Percentiles rank a stretch among this genome's conserved stretches.
Conservation (phyloP, 2,329 filamentous ascomycete species). For the Davidsoniella australis region DNA sequence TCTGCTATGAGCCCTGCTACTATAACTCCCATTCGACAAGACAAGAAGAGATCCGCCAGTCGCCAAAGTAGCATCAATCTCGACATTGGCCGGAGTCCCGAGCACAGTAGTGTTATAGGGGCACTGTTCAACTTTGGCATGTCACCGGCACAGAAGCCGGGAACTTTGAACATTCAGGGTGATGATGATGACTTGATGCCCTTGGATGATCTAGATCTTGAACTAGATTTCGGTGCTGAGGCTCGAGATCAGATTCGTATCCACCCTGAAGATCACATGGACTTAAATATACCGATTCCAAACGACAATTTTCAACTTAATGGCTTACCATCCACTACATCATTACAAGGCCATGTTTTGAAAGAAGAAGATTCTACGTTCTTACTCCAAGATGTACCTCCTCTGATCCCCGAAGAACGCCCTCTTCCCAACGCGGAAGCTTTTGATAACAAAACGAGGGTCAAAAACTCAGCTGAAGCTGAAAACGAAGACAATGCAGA, state of each 20-base stretch:
- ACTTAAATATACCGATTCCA: neutral
- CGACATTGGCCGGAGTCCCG: conserved; percentile 9
- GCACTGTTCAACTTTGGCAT: neutral
- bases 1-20: conserved; percentile 10
- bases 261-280: neutral
- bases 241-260: neutral
- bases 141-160: conserved; percentile 1
- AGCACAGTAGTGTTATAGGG: conserved; percentile 5
- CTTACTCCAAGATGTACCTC: conserved; percentile 18
- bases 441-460: conserved; percentile 15
- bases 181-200: conserved; percentile 10
- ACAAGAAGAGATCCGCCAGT: neutral
- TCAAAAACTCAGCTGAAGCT: neutral
- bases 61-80: conserved; percentile 5
- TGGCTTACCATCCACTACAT: too few species aligned
- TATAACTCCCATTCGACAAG: neutral
- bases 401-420: conserved; percentile 23
- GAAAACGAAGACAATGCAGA: too few species aligned
- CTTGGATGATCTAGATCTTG: conserved; percentile 14
- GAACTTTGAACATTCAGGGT: conserved; percentile 11
- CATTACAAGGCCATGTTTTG: too few species aligned
- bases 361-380: conserved; percentile 13
- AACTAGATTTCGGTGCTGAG: conserved; percentile 10
- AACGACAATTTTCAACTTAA: too few species aligned
- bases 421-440: conserved; percentile 23